Evolutionary conservation across 805 yeast species (phyloP).

Genomic region (Wickerhamomyces rabaulensis): DNA sequence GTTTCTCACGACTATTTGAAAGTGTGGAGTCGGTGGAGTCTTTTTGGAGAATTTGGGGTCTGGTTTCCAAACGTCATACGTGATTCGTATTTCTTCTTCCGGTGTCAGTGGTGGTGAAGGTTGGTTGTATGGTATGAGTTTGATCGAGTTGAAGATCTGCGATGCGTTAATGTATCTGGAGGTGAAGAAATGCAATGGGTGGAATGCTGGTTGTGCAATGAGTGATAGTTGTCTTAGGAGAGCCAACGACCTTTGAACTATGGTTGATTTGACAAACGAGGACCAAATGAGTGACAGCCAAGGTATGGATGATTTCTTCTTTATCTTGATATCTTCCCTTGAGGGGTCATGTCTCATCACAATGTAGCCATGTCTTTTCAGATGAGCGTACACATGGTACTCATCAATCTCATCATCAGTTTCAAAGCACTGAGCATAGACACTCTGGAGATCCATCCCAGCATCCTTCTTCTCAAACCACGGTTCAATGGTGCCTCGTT

Average conservation of each 20-base stretch:
- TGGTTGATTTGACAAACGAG: not conserved
- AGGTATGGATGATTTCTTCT: not conserved
- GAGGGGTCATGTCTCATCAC: slow-evolving; percentile 33
- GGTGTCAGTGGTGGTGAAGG: slow-evolving; percentile 11
- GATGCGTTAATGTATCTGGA: slow-evolving; percentile 22
- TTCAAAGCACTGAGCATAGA: slow-evolving; percentile 48
- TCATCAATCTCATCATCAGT: slow-evolving; percentile 40
- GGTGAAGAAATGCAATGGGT: slow-evolving; percentile 11
- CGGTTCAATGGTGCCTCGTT: slow-evolving; percentile 65
- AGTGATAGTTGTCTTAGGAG: slow-evolving; percentile 4
- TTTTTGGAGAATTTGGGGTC: slow-evolving; percentile 62
- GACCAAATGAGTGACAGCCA: not conserved
- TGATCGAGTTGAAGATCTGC: slow-evolving; percentile 27
- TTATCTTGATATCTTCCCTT: slow-evolving; percentile 3
- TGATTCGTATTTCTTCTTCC: slow-evolving; percentile 8
- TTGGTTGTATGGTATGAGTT: slow-evolving; percentile 20
- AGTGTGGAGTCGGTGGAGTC: slow-evolving; percentile 69
- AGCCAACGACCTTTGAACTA: not conserved
- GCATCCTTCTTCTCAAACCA: slow-evolving; percentile 26
- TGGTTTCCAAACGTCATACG: slow-evolving; percentile 84
- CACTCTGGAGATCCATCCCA: slow-evolving; percentile 55
- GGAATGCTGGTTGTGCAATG: slow-evolving; percentile 10
- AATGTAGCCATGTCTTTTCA: slow-evolving; percentile 76
- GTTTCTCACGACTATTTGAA: slow-evolving; percentile 57
- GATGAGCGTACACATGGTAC: slow-evolving; percentile 64